Evolutionary conservation across 768 basidiomycete genomes (phyloP), one percentile per base, ranked within the genome.

Genomic region (Trametopsis cervina): DNA sequence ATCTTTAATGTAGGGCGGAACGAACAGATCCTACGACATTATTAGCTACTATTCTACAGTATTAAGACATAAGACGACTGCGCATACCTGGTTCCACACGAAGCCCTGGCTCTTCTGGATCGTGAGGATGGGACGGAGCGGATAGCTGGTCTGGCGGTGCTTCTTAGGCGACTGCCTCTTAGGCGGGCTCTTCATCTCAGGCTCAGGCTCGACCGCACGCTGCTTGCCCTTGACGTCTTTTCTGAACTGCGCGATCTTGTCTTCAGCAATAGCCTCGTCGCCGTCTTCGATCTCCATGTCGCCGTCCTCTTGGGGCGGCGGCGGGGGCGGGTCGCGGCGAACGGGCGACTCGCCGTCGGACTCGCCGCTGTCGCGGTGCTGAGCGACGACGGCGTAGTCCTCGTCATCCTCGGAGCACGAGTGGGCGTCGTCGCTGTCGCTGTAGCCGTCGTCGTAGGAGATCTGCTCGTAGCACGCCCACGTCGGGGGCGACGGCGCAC

Each of bases 391-490:
- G 39, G 57, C 33, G 57, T 84, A 85, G 56, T 82, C 80, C 47
- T 83, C 84, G 20, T 77, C 83, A 57, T 87, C 85, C 66, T 87
- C 85, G 17, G 84, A 85, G 68, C 80, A 83, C 7, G 81, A 82
- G 48, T 67, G 76, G 52, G 80, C 76, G 44, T 77, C 80, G 55
- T 77, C 74, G 44, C 62, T 60, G 42, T 62, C 72, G 37, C 71
- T 78, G 57, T 75, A 75, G 60, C 78, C 77, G 60, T 80, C 73
- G 61, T 76, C 78, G 66, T 72, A 79, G 53, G 81, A 83, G 64
- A 89, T 89, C 76, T 89, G 86, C 74, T 90, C 88, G 66, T 89
- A 90, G 74, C 86, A 90, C 10, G 86, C 86, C 87, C 87, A 89
- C 0, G 85, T 89, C 21, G 88, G 86, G 1, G 88, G 88, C 2